A percentile compares a stretch with the other conserved stretches of the same genome.
phyloP scores from a whole-genome alignment of 495 filamentous ascomycete species.

The Trichoderma erinaceum region DNA sequence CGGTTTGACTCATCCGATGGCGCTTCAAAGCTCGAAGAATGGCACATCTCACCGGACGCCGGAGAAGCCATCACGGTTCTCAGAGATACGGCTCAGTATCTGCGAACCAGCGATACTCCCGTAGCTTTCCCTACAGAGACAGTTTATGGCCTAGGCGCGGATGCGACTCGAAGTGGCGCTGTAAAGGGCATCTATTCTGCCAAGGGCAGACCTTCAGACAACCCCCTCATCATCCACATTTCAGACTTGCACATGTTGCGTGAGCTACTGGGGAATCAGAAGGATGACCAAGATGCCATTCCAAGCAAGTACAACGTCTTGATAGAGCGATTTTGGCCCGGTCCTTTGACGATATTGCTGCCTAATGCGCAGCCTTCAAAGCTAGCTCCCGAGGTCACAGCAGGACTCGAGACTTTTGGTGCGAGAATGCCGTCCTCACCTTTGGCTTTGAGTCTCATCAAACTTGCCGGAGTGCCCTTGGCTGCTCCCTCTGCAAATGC shows the following conservation, averaged over 20 bases:
- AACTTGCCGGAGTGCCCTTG: constrained; percentile 65
- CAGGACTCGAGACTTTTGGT: constrained; percentile 75
- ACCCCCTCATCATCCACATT: constrained; percentile 91
- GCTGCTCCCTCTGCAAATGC: constrained; percentile 96
- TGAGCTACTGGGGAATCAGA: constrained; percentile 41
- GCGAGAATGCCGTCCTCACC: constrained; percentile 79
- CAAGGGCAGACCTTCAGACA: constrained; percentile 86
- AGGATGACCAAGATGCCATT: constrained; percentile 45
- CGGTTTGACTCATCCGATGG: constrained; percentile 19
- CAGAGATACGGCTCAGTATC: constrained; percentile 50
- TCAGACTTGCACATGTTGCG: constrained; percentile 74
- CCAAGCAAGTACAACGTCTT: constrained; percentile 77
- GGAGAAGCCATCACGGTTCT: constrained; percentile 26
- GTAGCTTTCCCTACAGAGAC: constrained; percentile 98
- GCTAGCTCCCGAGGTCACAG: constrained; percentile 83
- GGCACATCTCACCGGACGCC: constrained; percentile 21
- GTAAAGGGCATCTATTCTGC: constrained; percentile 88
- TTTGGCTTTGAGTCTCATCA: constrained; percentile 81
- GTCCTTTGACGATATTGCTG: constrained; percentile 86
- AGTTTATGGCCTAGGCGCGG: constrained; percentile 92
- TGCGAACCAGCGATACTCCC: constrained; percentile 60
- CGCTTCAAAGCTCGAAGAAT: constrained; percentile 17
- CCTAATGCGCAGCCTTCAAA: constrained; percentile 62
- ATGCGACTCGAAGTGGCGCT: constrained; percentile 77
- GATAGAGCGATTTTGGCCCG: constrained; percentile 86